Evolutionary conservation across 495 filamentous ascomycete species (phyloP).

Genomic region (Daldinia loculata): DNA sequence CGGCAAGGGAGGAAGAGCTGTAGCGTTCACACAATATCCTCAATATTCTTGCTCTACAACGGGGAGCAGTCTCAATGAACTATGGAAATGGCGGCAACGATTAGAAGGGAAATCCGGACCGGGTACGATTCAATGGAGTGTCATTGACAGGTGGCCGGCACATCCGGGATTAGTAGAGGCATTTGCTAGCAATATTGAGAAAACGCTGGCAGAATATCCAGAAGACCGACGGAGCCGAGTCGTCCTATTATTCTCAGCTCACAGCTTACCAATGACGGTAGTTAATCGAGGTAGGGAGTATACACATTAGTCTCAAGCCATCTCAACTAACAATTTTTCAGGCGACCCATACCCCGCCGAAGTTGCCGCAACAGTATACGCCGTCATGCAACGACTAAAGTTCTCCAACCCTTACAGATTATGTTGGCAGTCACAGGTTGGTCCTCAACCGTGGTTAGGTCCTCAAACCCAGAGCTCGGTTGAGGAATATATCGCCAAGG

Average conservation of each 20-base stretch:
- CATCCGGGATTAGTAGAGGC: conserved; percentile 91
- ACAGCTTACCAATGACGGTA: conserved; percentile 95
- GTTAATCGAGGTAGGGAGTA: conserved; percentile 78
- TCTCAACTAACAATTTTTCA: conserved; percentile 46
- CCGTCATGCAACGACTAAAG: conserved; percentile 89
- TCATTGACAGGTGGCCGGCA: conserved; percentile 96
- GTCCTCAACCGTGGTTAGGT: conserved; percentile 93
- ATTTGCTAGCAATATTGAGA: conserved; percentile 89
- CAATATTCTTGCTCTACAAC: conserved; percentile 99
- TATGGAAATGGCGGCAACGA: conserved; percentile 95
- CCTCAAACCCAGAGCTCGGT: conserved; percentile 92
- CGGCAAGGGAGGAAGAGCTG: conserved; percentile 86
- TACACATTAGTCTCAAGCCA: conserved; percentile 1
- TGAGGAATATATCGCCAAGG: conserved; percentile 85
- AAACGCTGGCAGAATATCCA: conserved; percentile 81
- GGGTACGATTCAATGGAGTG: conserved; percentile 91
- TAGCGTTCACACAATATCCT: conserved; percentile 98
- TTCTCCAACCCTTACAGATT: conserved; percentile 90
- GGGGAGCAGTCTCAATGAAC: conserved; percentile 92
- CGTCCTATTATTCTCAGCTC: conserved; percentile 91
- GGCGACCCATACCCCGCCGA: conserved; percentile 97
- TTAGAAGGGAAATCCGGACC: conserved; percentile 76
- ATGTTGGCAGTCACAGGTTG: conserved; percentile 98
- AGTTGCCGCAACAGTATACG: conserved; percentile 95
- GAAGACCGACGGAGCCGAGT: conserved; percentile 78